Conservation (phyloP, 2,329 filamentous ascomycete genomes). For the Cladorrhinum sp. region DNA sequence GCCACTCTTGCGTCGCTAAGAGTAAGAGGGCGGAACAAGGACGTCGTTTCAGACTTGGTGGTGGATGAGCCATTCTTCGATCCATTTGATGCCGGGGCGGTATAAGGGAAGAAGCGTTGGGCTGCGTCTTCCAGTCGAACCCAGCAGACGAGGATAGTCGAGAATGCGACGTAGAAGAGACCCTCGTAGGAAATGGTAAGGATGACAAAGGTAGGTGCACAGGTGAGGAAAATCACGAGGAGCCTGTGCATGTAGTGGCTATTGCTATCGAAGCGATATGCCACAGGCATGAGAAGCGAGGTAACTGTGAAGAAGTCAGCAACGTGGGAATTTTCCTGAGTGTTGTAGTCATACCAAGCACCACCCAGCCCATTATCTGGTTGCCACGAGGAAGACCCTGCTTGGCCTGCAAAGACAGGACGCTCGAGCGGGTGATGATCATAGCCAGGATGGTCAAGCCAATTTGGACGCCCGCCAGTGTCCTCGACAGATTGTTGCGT, state of each 20-base stretch:
- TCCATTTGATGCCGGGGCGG: constrained; percentile 17
- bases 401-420: constrained; percentile 80
- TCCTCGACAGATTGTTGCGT: constrained; percentile 50
- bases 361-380: constrained; percentile 77
- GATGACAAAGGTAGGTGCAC: constrained; percentile 90
- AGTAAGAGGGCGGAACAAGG: constrained; percentile 61
- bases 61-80: background rate
- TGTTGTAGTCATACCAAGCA: constrained; percentile 22
- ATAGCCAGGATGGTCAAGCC: constrained; percentile 79
- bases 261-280: constrained; percentile 77
- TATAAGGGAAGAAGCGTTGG: constrained; percentile 42
- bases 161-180: constrained; percentile 91
- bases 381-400: constrained; percentile 82
- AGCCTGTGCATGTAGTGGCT: constrained; percentile 88
- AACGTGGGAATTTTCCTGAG: background rate
- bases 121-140: constrained; percentile 85
- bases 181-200: constrained; percentile 97
- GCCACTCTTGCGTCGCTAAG: constrained; percentile 84
- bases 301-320: constrained; percentile 48
- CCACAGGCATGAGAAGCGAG: constrained; percentile 75
- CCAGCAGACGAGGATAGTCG: constrained; percentile 78
- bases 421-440: constrained; percentile 81
- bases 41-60: constrained; percentile 20
- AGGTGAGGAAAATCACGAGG: constrained; percentile 85
- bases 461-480: constrained; percentile 66